Base-by-base conservation (phyloP, 495 filamentous ascomycete species). In the Trichoderma asperelloides region DNA sequence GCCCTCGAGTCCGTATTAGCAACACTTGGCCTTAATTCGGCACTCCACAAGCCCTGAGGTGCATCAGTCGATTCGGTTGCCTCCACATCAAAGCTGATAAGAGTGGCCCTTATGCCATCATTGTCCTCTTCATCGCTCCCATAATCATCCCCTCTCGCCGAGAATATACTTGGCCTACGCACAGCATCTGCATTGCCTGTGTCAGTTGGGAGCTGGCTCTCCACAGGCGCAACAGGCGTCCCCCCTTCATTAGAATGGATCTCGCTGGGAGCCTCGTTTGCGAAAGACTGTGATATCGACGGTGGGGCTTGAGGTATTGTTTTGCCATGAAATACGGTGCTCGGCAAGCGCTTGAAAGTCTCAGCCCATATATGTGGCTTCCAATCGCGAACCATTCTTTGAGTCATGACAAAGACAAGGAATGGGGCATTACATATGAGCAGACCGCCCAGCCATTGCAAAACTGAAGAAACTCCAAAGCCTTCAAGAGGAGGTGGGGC, bases 81-180 rank as follows among this genome's bases (percentile, higher is more conserved):
- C 63, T 85, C 82, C 33, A 86, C 82, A 70, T 86, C 83, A 62
- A 86, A 85, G 65, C 79, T 84, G n/a, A 86, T 84, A 1, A 86
- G 70, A 0, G 82, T 84, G 3, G 81, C 75, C 65, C 79, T 81
- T 23, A 81, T 71, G 27, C 79, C 69, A 39, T 85, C 82, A 21
- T 71, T 68, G 30, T 84, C 82, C 64, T 85, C 83, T 49, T 84
- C 82, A 63, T 83, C 81, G 16, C 76, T 79, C 3, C 68, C 78
- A 33, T 79, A 81, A 21, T 78, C 80, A 62, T 79, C 73, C 0
- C 71, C 72, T 30, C 15, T 72, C 65, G 49, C 68, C 71, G 75
- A 77, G 55, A 73, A 75, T 21, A 71, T 73, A 47, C 75, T 70
- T 40, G 69, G 72, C 63, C 75, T 30, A 37, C 60, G 51, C 7